A percentile compares a stretch with the other conserved stretches of the same genome.
Conservation (phyloP, 2,329 filamentous ascomycete species). For the Botrytis fabae region DNA sequence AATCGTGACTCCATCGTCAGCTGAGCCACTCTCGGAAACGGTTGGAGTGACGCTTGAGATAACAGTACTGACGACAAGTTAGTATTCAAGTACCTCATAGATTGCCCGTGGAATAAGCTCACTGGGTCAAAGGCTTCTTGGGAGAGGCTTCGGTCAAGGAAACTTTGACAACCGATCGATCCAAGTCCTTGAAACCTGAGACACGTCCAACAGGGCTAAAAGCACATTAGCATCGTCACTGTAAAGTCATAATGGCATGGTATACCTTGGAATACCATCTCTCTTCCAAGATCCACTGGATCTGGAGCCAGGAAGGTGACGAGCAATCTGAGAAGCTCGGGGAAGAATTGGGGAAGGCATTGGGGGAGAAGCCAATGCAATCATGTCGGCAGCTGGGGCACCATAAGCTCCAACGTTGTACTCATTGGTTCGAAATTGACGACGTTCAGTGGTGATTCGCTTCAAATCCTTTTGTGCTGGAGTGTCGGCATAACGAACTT, state of each 20-base stretch:
- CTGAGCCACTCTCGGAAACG: slow-evolving; percentile 40
- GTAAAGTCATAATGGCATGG: neutral
- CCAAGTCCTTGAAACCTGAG: slow-evolving; percentile 40
- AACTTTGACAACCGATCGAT: slow-evolving; percentile 35
- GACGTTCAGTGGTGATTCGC: slow-evolving; percentile 90
- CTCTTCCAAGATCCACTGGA: slow-evolving; percentile 41
- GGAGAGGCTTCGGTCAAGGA: slow-evolving; percentile 35
- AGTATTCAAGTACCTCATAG: neutral
- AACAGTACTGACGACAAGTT: slow-evolving; percentile 3
- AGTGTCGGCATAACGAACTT: slow-evolving; percentile 96
- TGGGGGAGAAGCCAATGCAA: slow-evolving; percentile 52
- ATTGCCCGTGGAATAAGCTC: slow-evolving; percentile 24
- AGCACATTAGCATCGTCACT: neutral
- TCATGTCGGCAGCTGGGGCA: slow-evolving; percentile 42
- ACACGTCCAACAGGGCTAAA: slow-evolving; percentile 31
- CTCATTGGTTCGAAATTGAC: slow-evolving; percentile 93
- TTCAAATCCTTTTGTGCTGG: slow-evolving; percentile 95
- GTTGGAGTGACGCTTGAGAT: slow-evolving; percentile 35
- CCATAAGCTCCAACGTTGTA: slow-evolving; percentile 78
- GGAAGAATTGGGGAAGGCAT: slow-evolving; percentile 42
- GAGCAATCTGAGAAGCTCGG: slow-evolving; percentile 38
- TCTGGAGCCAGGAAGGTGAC: slow-evolving; percentile 37
- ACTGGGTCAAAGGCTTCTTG: slow-evolving; percentile 36
- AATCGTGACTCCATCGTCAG: slow-evolving; percentile 39
- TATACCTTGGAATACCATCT: slow-evolving; percentile 34